A percentile compares a stretch with the other conserved stretches of the same genome.
Conservation (phyloP, 1,284 basidiomycete species). For the Rhodotorula sp. region DNA sequence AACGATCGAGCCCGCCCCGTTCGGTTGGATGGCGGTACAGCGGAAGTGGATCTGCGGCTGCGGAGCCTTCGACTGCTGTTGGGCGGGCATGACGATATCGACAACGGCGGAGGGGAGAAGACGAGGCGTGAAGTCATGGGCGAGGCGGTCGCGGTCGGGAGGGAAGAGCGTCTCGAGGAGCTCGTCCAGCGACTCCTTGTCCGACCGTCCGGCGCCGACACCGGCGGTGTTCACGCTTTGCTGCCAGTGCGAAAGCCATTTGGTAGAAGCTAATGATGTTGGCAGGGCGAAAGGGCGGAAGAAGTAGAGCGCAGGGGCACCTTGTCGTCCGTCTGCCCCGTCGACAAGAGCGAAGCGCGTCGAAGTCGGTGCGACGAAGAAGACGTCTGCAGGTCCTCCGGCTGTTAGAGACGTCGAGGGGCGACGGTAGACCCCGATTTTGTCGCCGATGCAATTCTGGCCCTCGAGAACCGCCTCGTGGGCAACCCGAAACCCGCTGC, state of each 20-base stretch:
- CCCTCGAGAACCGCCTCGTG: slow-evolving; percentile 16
- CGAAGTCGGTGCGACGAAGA: slow-evolving; percentile 2
- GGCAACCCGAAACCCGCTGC: slow-evolving; percentile 2
- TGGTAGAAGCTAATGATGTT: too few species aligned
- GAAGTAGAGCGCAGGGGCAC: slow-evolving; percentile 7
- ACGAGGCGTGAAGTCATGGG: slow-evolving; percentile 16
- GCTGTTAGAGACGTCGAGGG: background rate
- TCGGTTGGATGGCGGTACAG: slow-evolving; percentile 1
- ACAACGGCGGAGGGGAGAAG: slow-evolving; percentile 6
- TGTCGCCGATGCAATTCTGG: slow-evolving; percentile 18
- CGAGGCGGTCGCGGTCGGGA: slow-evolving; percentile 2
- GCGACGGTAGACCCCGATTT: slow-evolving; percentile 1
- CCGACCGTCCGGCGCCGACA: background rate
- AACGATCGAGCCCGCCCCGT: slow-evolving; percentile 2
- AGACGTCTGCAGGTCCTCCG: background rate
- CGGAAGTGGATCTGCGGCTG: slow-evolving; percentile 4
- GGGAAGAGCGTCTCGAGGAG: slow-evolving; percentile 7
- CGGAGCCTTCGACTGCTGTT: background rate
- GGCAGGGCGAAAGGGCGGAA: slow-evolving; percentile 7
- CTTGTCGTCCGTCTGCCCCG: background rate
- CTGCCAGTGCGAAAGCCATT: too few species aligned
- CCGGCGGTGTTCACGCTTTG: too few species aligned
- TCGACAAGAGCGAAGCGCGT: too few species aligned
- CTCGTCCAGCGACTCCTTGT: too few species aligned
- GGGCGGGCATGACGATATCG: background rate